Evolutionary conservation across 305 asterid species (phyloP).

Genomic region (Fraxinus nigra): DNA sequence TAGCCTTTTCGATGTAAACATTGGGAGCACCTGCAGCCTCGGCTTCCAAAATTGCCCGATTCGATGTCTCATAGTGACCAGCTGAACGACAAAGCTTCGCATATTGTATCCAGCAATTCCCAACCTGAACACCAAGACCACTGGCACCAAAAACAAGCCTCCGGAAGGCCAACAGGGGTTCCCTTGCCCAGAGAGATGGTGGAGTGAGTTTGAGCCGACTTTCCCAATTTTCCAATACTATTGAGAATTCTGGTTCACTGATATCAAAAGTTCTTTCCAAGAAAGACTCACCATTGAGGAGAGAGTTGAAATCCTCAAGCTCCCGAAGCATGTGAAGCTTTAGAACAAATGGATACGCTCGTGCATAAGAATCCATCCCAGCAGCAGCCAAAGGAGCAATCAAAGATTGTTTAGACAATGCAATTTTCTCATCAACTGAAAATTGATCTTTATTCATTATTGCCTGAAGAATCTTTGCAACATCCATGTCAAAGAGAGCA

Average conservation of each 20-base stretch:
- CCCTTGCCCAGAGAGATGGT: conserved; percentile 98
- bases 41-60: conserved; percentile 93
- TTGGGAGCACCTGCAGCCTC: conserved; percentile 76
- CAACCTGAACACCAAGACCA: conserved; percentile 68
- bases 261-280: conserved; percentile 52
- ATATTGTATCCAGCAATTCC: conserved; percentile 92
- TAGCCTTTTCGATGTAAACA: conserved; percentile 96
- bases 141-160: conserved; percentile 90
- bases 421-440: conserved; percentile 73
- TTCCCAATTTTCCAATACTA: conserved; percentile 80
- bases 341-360: conserved; percentile 93
- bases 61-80: conserved; percentile 97
- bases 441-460: conserved; percentile 81
- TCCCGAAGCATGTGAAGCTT: conserved; percentile 97
- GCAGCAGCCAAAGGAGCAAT: conserved; percentile 99
- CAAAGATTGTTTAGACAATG: conserved; percentile 81
- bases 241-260: conserved; percentile 59
- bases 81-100: conserved; percentile 97
- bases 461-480: conserved; percentile 90
- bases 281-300: conserved; percentile 84
- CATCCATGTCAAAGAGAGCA: conserved; percentile 92
- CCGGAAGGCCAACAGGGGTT: conserved; percentile 90
- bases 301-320: conserved; percentile 82
- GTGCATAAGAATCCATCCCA: conserved; percentile 98
- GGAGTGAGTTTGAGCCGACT: conserved; percentile 86